Conservation (phyloP, 139 green algal genomes). For the Trebouxia sp. region DNA sequence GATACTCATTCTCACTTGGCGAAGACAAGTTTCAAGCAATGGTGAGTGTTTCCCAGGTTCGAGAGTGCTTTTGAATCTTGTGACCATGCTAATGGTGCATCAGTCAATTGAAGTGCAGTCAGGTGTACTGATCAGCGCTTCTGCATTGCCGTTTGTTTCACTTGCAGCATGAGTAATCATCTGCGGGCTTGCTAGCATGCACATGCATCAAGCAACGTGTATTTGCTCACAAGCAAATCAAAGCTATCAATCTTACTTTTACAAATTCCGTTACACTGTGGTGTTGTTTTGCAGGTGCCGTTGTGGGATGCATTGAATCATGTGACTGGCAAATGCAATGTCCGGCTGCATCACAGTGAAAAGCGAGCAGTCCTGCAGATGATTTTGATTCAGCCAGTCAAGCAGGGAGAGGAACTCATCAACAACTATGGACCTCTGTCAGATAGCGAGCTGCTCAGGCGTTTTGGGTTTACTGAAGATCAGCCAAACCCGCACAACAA, state of each 20-base stretch:
- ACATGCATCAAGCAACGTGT: too few relatives aligned
- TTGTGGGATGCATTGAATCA: constrained; percentile 78
- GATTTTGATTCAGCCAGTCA: constrained; percentile 63
- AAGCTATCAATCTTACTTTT: too few relatives aligned
- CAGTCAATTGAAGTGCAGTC: too few relatives aligned
- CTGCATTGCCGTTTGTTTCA: too few relatives aligned
- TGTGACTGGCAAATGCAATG: constrained; percentile 57
- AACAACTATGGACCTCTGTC: constrained; percentile 70
- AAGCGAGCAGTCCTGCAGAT: constrained; percentile 57
- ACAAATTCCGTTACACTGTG: too few relatives aligned
- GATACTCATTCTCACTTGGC: constrained; percentile 75
- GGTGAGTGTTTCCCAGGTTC: too few relatives aligned
- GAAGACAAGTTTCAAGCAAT: constrained; percentile 70
- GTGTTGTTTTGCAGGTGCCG: constrained; percentile 41
- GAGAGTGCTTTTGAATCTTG: too few relatives aligned
- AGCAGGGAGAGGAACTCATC: constrained; percentile 64
- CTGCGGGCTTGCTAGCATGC: too few relatives aligned
- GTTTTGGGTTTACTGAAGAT: constrained; percentile 35
- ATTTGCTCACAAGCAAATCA: too few relatives aligned
- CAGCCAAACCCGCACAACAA: constrained; percentile 29
- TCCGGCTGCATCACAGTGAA: constrained; percentile 62
- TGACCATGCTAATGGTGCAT: too few relatives aligned
- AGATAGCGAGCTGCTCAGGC: constrained; percentile 69
- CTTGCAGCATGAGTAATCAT: too few relatives aligned
- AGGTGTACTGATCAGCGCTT: too few relatives aligned